A percentile compares a stretch with the other conserved stretches of the same genome.
phyloP scores from a whole-genome alignment of 2,329 filamentous ascomycete species.

The Aspergillus ibericus region DNA sequence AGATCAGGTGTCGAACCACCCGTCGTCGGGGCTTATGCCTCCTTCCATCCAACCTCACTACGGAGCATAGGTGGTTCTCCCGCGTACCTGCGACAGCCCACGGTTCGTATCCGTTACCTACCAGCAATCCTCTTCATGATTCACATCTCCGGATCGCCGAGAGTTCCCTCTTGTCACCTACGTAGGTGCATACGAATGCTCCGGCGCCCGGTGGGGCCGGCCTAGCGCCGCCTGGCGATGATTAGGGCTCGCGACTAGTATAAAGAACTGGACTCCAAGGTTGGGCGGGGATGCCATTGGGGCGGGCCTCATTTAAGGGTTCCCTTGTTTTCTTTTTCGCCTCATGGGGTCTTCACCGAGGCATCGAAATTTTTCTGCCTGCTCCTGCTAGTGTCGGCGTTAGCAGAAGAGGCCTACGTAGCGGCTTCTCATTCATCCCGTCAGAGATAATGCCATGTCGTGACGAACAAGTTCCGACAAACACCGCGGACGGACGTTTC shows the following conservation, averaged over 20 bases:
- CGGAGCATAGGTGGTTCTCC: too few relatives aligned
- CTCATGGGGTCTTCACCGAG: neutral
- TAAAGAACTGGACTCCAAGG: neutral
- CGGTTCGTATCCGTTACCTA: too few relatives aligned
- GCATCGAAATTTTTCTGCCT: conserved; percentile 2
- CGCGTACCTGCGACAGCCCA: too few relatives aligned
- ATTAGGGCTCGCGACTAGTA: neutral
- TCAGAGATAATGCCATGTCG: neutral
- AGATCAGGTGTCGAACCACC: neutral
- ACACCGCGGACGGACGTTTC: neutral
- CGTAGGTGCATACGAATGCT: conserved; percentile 27
- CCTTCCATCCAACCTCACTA: too few relatives aligned
- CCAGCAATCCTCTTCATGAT: too few relatives aligned
- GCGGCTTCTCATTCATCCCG: neutral
- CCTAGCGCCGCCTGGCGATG: neutral
- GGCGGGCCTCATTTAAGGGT: neutral
- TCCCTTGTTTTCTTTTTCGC: neutral
- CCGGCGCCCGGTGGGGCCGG: conserved; percentile 13
- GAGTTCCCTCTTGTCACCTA: conserved; percentile 5
- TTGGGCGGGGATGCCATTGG: neutral
- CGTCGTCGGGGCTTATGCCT: neutral
- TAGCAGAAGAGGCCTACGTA: neutral
- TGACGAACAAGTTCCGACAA: neutral
- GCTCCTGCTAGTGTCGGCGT: neutral
- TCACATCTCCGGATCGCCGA: too few relatives aligned